Percentiles rank a stretch among this genome's conserved stretches.
phyloP scores from a whole-genome alignment of 208 protist genomes.

The Hexamita inflata region DNA sequence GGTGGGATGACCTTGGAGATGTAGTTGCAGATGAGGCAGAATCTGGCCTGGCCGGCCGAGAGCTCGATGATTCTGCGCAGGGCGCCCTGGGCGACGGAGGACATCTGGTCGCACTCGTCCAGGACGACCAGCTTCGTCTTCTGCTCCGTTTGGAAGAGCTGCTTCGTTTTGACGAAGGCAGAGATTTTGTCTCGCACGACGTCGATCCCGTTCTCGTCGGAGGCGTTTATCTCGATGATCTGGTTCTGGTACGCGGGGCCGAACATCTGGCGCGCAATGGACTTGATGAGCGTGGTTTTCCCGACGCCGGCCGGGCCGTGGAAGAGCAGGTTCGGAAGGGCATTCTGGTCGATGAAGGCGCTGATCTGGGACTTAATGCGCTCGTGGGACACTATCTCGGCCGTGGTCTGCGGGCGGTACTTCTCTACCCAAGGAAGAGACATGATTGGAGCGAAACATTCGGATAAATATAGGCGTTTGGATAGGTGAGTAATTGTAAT shows the following conservation, averaged over 20 bases:
- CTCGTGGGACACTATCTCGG: slow-evolving; percentile 5
- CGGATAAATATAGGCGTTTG: no score
- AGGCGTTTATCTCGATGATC: slow-evolving; percentile 97
- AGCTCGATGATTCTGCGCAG: slow-evolving; percentile 28
- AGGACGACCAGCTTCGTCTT: slow-evolving; percentile 24
- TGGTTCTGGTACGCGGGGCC: slow-evolving; percentile 62
- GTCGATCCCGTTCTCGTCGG: slow-evolving; percentile 89
- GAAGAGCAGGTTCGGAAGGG: slow-evolving; percentile 96
- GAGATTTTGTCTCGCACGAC: slow-evolving; percentile 93
- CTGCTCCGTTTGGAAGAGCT: neutral
- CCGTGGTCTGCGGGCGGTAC: slow-evolving; percentile 10
- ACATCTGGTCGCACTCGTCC: slow-evolving; percentile 32
- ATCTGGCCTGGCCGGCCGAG: neutral
- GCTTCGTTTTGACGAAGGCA: slow-evolving; percentile 68
- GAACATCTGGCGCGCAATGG: slow-evolving; percentile 82
- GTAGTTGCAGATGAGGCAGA: slow-evolving; percentile 34
- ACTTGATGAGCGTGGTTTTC: slow-evolving; percentile 94
- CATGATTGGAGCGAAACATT: no score
- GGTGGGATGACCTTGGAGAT: slow-evolving; percentile 20
- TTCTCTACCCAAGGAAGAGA: neutral
- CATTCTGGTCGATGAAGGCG: slow-evolving; percentile 26
- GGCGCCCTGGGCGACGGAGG: slow-evolving; percentile 14
- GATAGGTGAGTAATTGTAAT: no score
- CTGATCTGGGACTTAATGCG: neutral
- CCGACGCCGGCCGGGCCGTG: slow-evolving; percentile 76